These are phyloP conservation scores for Aureoboletus auriporus DNA, from an alignment of 768 basidiomycete species.

Conservation along the genomic window DNA sequence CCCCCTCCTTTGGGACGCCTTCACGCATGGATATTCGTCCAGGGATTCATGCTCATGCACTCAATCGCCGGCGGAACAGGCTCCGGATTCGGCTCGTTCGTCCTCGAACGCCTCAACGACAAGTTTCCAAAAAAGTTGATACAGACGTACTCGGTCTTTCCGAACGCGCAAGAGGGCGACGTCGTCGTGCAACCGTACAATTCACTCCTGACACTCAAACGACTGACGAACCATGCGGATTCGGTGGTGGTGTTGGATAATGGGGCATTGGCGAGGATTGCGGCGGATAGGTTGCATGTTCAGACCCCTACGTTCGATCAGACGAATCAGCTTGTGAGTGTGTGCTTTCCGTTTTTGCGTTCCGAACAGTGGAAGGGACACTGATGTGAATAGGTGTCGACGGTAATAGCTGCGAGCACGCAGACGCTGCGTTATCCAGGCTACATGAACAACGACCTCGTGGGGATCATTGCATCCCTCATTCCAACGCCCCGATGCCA, in stretches of 20 bases:
- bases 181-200: conserved; percentile 99
- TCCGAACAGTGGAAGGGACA: not conserved
- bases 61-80: conserved; percentile 99
- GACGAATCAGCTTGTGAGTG: conserved; percentile 80
- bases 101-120: conserved; percentile 92
- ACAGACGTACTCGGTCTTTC: conserved; percentile 98
- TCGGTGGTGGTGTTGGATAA: conserved; percentile 98
- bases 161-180: conserved; percentile 88
- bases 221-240: conserved; percentile 94
- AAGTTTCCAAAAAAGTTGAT: conserved; percentile 99
- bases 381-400: conserved; percentile 64
- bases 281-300: conserved; percentile 85
- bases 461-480: conserved; percentile 86
- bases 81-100: conserved; percentile 96
- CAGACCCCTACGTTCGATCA: conserved; percentile 88
- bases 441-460: conserved; percentile 98
- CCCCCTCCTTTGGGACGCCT: no score
- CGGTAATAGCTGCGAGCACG: conserved; percentile 96
- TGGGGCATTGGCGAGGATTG: conserved; percentile 87
- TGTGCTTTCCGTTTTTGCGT: not conserved
- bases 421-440: conserved; percentile 95
- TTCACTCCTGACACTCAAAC: conserved; percentile 86
- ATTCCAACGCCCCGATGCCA: conserved; percentile 36
- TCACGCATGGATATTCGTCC: not conserved
- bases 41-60: conserved; percentile 99